These are phyloP conservation scores for Arthrobotrys entomopaga DNA, from an alignment of 2,329 filamentous ascomycete species.

Conservation along the genomic window DNA sequence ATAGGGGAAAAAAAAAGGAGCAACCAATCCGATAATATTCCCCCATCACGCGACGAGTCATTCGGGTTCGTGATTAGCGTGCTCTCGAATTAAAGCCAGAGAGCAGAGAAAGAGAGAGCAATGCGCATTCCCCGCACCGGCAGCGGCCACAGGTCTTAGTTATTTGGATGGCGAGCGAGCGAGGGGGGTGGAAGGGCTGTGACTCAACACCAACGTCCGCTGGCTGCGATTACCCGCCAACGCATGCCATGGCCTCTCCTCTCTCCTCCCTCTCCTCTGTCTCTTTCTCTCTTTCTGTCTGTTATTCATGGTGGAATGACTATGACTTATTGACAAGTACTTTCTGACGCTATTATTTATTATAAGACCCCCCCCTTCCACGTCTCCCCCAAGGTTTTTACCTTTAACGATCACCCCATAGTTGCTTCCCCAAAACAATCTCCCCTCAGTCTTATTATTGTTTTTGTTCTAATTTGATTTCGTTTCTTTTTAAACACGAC, in stretches of 20 bases:
- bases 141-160: neutral
- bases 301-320: too few relatives aligned
- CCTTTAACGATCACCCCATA: neutral
- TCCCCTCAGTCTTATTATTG: neutral
- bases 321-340: too few relatives aligned
- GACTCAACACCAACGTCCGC: conserved; percentile 30
- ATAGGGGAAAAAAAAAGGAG: neutral
- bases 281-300: too few relatives aligned
- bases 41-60: conserved; percentile 43
- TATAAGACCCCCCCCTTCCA: conserved; percentile 43
- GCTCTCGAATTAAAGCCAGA: neutral
- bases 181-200: conserved; percentile 28
- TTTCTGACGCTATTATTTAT: conserved; percentile 11
- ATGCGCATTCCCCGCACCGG: conserved; percentile 17
- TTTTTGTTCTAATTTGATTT: conserved; percentile 2
- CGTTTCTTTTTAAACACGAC: neutral
- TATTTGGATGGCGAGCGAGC: neutral
- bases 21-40: neutral
- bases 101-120: neutral
- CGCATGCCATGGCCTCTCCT: conserved; percentile 2
- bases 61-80: conserved; percentile 11
- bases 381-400: neutral
- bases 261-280: too few relatives aligned
- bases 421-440: neutral
- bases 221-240: conserved; percentile 8